A percentile compares a stretch with the other conserved stretches of the same genome.
These are phyloP conservation scores for Kuraishia ogatae DNA, from an alignment of 805 yeast genomes.

Conservation along the genomic window DNA sequence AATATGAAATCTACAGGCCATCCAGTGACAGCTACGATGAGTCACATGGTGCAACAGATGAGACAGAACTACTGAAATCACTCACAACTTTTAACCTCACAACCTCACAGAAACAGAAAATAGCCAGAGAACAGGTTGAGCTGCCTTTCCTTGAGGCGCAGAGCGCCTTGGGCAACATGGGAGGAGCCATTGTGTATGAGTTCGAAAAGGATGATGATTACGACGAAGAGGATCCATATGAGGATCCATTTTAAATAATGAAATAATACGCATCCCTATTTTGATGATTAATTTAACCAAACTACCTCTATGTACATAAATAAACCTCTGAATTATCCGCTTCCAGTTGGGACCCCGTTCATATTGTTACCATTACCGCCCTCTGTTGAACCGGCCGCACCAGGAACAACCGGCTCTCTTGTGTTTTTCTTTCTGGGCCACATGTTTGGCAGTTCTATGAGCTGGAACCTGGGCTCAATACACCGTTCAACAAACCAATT, in stretches of 20 bases:
- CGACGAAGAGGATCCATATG: slow-evolving; percentile 97
- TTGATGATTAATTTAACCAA: background rate
- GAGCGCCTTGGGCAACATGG: slow-evolving; percentile 49
- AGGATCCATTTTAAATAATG: slow-evolving; percentile 77
- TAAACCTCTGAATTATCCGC: background rate
- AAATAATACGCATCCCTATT: no score
- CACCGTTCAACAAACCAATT: slow-evolving; percentile 90
- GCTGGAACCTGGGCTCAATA: slow-evolving; percentile 89
- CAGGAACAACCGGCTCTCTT: slow-evolving; percentile 24
- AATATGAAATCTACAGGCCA: slow-evolving; percentile 11
- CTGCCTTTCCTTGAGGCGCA: slow-evolving; percentile 92
- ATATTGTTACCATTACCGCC: background rate
- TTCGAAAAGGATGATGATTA: slow-evolving; percentile 96
- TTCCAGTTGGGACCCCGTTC: background rate
- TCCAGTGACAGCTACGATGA: slow-evolving; percentile 12
- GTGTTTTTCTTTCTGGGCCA: slow-evolving; percentile 71
- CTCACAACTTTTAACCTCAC: slow-evolving; percentile 84
- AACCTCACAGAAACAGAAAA: slow-evolving; percentile 65
- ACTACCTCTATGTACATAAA: background rate
- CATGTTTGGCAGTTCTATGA: slow-evolving; percentile 72
- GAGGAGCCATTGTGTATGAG: slow-evolving; percentile 94
- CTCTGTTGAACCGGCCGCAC: slow-evolving; percentile 4
- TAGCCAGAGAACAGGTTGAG: slow-evolving; percentile 78
- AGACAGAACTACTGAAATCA: slow-evolving; percentile 50
- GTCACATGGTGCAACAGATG: slow-evolving; percentile 25